Percentiles rank a stretch among this genome's conserved stretches.
Evolutionary conservation across 2,329 filamentous ascomycete genomes (phyloP).

Genomic region (Monosporascus sp.): DNA sequence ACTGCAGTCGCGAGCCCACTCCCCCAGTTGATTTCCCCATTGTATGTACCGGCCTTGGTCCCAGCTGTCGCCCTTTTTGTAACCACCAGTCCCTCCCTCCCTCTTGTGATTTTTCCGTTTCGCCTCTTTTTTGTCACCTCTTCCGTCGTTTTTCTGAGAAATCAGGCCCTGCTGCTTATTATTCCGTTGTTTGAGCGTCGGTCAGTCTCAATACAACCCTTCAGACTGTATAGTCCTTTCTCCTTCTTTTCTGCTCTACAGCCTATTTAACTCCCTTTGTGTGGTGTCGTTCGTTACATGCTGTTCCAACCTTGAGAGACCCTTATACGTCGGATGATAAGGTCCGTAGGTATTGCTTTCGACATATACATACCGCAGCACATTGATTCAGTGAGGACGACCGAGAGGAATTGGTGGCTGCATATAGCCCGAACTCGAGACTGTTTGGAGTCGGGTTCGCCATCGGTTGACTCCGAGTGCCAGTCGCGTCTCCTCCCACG

Average conservation of each 20-base stretch:
- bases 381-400: background rate
- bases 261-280: conserved; percentile 8
- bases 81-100: background rate
- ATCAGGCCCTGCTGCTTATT: background rate
- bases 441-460: background rate
- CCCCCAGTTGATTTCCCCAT: background rate
- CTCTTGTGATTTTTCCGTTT: background rate
- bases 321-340: background rate
- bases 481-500: no score
- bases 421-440: background rate
- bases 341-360: background rate
- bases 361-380: background rate
- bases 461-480: no score
- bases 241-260: conserved; percentile 6
- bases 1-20: background rate
- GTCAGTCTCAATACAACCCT: background rate
- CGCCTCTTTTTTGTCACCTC: background rate
- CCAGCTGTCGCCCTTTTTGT: background rate
- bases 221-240: conserved; percentile 9
- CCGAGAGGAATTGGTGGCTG: background rate
- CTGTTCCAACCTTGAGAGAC: conserved; percentile 8
- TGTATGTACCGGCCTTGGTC: background rate
- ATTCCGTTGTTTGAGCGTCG: background rate
- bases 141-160: background rate
- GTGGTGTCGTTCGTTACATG: conserved; percentile 17